phyloP scores from a whole-genome alignment of 2,329 filamentous ascomycete species.

The Epichloe glyceriae region DNA sequence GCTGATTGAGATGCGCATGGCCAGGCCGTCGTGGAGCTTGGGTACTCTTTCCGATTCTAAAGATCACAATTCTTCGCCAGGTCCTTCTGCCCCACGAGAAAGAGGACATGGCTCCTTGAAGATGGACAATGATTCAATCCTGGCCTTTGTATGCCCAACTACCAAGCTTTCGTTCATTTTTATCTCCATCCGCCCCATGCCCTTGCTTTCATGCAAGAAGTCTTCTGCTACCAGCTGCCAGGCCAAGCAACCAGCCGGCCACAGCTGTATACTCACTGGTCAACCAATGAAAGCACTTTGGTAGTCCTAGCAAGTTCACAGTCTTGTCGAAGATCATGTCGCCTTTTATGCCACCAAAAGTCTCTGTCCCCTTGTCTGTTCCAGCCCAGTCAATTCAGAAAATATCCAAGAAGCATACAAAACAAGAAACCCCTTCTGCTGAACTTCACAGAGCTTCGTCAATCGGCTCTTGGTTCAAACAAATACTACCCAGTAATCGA shows the following conservation, averaged over 20 bases:
- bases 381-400: background rate
- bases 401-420: background rate
- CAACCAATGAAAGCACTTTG: background rate
- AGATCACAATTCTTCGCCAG: background rate
- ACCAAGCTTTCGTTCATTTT: background rate
- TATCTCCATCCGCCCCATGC: background rate
- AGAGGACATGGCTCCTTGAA: background rate
- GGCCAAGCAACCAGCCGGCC: background rate
- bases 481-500: slow-evolving; percentile 33
- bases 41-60: background rate
- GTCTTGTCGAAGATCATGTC: slow-evolving; percentile 8
- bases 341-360: slow-evolving; percentile 10
- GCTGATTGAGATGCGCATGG: no score
- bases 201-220: background rate
- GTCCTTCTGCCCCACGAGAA: background rate
- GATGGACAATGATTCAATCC: background rate
- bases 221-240: background rate
- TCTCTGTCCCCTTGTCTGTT: slow-evolving; percentile 9
- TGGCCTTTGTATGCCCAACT: background rate
- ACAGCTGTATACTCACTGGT: background rate
- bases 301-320: background rate
- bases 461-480: slow-evolving; percentile 28
- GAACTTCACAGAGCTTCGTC: slow-evolving; percentile 13
- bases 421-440: background rate
- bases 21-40: background rate